phyloP scores from a whole-genome alignment of 148 eudicot species.

The Fagopyrum homotropicum region DNA sequence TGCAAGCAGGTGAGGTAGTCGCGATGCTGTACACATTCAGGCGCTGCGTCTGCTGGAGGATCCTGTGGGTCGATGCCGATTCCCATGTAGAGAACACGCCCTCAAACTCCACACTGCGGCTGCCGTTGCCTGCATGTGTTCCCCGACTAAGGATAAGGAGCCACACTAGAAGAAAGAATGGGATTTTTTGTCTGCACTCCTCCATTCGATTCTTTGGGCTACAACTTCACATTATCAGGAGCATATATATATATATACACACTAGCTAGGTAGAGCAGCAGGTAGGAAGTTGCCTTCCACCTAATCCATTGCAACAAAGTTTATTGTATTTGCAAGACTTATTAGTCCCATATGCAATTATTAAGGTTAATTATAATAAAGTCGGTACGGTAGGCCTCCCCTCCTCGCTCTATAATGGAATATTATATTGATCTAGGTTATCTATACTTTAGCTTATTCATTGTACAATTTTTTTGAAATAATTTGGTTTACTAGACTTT shows the following conservation, averaged over 20 bases:
- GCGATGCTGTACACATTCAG: not conserved
- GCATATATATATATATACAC: too few species aligned
- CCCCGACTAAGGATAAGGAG: not conserved
- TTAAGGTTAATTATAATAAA: too few species aligned
- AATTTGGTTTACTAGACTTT: too few species aligned
- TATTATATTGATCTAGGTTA: too few species aligned
- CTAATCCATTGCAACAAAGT: too few species aligned
- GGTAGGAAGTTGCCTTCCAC: not conserved
- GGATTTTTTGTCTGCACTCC: not conserved
- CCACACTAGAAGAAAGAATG: not conserved
- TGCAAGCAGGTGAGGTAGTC: not conserved
- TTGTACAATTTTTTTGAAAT: too few species aligned
- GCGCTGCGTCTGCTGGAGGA: not conserved
- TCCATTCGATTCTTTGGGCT: not conserved
- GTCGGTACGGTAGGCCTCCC: too few species aligned
- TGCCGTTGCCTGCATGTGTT: not conserved
- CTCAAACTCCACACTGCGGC: not conserved
- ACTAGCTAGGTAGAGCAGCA: not conserved
- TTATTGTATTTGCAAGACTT: too few species aligned
- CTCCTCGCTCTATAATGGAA: too few species aligned
- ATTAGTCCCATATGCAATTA: too few species aligned
- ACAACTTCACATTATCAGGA: not conserved
- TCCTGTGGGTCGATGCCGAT: not conserved
- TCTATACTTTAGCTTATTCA: too few species aligned
- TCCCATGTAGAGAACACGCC: conserved; percentile 4